A percentile compares a stretch with the other conserved stretches of the same genome.
These are phyloP conservation scores for Erodium maritimum DNA, from an alignment of 345 rosid genomes.

Conservation along the genomic window DNA sequence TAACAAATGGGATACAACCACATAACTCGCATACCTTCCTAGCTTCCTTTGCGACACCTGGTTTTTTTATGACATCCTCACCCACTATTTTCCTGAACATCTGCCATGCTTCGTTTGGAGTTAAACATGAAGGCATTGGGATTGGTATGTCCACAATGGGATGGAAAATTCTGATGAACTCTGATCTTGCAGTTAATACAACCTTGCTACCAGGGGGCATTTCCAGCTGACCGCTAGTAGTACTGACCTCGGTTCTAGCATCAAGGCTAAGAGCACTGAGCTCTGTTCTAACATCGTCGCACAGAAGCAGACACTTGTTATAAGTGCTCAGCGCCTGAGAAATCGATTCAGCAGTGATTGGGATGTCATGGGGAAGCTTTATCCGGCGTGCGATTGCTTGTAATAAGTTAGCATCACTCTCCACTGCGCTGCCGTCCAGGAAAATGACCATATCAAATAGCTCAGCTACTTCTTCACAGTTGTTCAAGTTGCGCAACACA, in stretches of 20 bases:
- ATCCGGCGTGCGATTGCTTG: not conserved
- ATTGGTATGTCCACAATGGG: not conserved
- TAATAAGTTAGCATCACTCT: not conserved
- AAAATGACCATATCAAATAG: not conserved
- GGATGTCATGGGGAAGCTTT: not conserved
- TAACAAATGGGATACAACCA: constrained; percentile 10
- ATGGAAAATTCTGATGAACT: not conserved
- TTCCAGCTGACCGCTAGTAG: no score
- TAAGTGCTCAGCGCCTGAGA: not conserved
- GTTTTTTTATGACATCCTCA: not conserved
- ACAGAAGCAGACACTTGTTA: not conserved
- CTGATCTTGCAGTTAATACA: not conserved
- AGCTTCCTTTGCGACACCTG: constrained; percentile 9
- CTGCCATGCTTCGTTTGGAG: not conserved
- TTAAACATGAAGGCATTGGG: not conserved
- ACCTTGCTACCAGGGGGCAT: not conserved
- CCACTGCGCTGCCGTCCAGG: not conserved
- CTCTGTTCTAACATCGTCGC: not conserved
- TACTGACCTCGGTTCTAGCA: no score
- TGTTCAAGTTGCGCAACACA: not conserved
- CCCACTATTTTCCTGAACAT: not conserved
- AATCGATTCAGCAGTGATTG: not conserved
- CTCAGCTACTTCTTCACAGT: not conserved
- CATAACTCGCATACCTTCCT: constrained; percentile 9
- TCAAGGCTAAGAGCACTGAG: no score